Evolutionary conservation across 2,329 filamentous ascomycete species (phyloP).

Genomic region (Penicillium concentricum): DNA sequence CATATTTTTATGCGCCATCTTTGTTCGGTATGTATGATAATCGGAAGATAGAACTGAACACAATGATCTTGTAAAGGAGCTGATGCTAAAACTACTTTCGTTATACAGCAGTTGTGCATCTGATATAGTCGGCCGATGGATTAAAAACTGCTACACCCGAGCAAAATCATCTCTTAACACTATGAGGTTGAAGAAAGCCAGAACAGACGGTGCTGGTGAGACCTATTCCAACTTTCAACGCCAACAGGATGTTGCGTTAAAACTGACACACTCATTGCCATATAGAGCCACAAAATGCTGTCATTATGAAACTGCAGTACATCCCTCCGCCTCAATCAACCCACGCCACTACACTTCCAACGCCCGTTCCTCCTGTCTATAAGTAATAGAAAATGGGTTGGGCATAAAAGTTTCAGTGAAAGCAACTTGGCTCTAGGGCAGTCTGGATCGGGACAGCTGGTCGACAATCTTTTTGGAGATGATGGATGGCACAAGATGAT

Average conservation of each 20-base stretch:
- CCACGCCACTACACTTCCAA: neutral
- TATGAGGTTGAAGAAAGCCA: neutral
- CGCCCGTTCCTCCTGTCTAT: neutral
- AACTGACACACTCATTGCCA: neutral
- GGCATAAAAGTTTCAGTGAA: neutral
- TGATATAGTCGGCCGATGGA: neutral
- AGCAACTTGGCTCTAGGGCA: neutral
- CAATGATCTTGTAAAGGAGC: neutral
- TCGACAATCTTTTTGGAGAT: neutral
- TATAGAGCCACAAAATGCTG: neutral
- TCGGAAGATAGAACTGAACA: neutral
- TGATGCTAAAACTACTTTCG: neutral
- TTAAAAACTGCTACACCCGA: neutral
- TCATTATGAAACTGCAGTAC: neutral
- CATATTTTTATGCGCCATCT: neutral
- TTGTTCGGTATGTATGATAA: neutral
- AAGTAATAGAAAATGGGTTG: neutral
- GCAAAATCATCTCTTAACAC: neutral
- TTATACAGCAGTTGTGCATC: neutral
- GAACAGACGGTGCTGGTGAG: neutral
- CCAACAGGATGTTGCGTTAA: neutral
- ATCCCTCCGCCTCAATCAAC: neutral
- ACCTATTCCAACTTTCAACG: neutral
- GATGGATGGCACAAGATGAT: neutral
- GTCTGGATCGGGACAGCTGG: too few species aligned